Base-by-base conservation (phyloP, 2,329 filamentous ascomycete species). In the Apiospora arundinis region DNA sequence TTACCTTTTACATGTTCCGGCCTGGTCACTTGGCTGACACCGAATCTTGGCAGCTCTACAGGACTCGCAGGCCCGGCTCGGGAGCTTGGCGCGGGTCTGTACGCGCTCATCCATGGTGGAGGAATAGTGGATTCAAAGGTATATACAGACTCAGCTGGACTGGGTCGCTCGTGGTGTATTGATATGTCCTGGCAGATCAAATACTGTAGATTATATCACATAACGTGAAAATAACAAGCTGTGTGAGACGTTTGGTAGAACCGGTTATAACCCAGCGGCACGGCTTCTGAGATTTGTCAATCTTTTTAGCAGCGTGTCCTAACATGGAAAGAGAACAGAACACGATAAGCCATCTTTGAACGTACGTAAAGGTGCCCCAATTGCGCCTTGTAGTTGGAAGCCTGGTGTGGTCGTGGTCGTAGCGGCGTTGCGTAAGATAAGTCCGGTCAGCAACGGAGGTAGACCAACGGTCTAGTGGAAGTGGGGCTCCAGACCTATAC, bases 1-100 rank as follows among this genome's bases (percentile, higher is more conserved):
- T 74, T 81, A 89, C 87, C 85, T 85, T 77, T 83, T 84, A 76
- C 88, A 90, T 42, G 87, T 85, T 14, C 83, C 83, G 3, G 82
- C 78, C 74, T 85, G 83, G 37, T 82, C 81, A 71, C 85, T 85
- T 5, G 84, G 79, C 72, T 84, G 84, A 74, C 88, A 90, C 71
- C 85, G 87, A 28, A 88, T 82, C 80, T 89, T 90, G 71, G 86
- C 85, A 14, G 80, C 81, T 70, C 88, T 81, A 73, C 88, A 89
- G 2, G 86, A 85, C 77, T 89, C 87, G 70, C 87, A 89, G 25
- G 87, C 82, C 45, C 70, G 67, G 80, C 89, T 82, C 80, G 78
- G 79, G 70, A 83, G 79, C 70, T 82, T 81, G 25, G 78, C 73
- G 68, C 71, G 71, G 42, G 32, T 25, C 21, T 37, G 28, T 9